A percentile compares a stretch with the other conserved stretches of the same genome.
Evolutionary conservation across 1,284 basidiomycete species (phyloP).

Genomic region (Porogramme epimiltina): DNA sequence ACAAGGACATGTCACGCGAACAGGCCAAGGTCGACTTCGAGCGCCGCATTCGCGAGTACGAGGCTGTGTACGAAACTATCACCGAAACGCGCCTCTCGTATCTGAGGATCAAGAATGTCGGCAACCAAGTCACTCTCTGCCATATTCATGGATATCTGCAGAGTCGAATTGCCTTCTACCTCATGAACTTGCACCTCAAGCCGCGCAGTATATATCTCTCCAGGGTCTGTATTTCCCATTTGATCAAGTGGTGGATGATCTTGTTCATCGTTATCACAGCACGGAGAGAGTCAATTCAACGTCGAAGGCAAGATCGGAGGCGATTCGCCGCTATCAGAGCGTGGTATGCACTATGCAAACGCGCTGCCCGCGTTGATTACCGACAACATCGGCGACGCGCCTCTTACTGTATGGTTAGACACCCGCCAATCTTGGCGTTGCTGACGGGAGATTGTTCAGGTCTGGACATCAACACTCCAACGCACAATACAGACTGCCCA

Average conservation of each 20-base stretch:
- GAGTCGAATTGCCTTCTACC: conserved; percentile 95
- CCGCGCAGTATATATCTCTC: conserved; percentile 97
- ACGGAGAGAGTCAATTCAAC: conserved; percentile 98
- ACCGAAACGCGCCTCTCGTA: conserved; percentile 86
- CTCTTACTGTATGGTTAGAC: conserved; percentile 67
- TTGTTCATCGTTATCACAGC: conserved; percentile 48
- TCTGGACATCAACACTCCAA: conserved; percentile 96
- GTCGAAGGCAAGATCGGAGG: conserved; percentile 97
- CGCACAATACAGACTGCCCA: conserved; percentile 93
- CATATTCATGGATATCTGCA: conserved; percentile 92
- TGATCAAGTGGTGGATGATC: conserved; percentile 8
- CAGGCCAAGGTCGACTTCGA: conserved; percentile 90
- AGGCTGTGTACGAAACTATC: conserved; percentile 95
- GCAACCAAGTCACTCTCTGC: conserved; percentile 82
- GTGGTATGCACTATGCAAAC: conserved; percentile 84
- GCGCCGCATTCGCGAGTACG: conserved; percentile 90
- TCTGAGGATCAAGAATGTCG: conserved; percentile 88
- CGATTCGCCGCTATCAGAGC: conserved; percentile 84
- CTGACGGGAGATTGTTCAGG: conserved; percentile 39
- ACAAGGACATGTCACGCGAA: conserved; percentile 86
- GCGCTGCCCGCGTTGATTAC: conserved; percentile 88
- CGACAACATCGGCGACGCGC: conserved; percentile 89
- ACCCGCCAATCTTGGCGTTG: background rate
- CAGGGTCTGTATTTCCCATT: conserved; percentile 56
- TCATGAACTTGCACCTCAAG: conserved; percentile 98